Evolutionary conservation across 2,329 filamentous ascomycete species (phyloP).

Genomic region (Fusarium chaquense): DNA sequence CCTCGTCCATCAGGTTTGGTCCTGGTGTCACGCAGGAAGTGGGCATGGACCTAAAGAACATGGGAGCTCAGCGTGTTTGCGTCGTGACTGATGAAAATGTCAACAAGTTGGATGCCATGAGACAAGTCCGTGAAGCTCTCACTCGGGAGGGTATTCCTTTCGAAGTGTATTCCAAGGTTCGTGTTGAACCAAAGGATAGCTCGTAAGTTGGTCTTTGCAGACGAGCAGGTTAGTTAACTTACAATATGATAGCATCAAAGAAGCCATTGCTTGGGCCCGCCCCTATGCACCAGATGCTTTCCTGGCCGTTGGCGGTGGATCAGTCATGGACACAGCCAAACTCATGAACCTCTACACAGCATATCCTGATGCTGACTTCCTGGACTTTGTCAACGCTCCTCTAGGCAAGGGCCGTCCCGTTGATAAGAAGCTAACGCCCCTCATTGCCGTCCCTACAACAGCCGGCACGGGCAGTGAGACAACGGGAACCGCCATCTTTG

Average conservation of each 20-base stretch:
- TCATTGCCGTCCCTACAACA: constrained; percentile 87
- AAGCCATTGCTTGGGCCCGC: constrained; percentile 89
- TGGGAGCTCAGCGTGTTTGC: constrained; percentile 87
- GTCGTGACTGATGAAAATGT: constrained; percentile 93
- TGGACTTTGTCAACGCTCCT: constrained; percentile 98
- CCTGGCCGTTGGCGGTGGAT: constrained; percentile 88
- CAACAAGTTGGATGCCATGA: constrained; percentile 86
- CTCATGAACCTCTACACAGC: constrained; percentile 96
- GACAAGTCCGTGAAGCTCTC: constrained; percentile 85
- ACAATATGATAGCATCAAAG: constrained; percentile 72
- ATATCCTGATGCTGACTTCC: constrained; percentile 91
- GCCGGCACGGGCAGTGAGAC: constrained; percentile 92
- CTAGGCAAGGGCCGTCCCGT: constrained; percentile 87
- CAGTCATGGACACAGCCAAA: constrained; percentile 98
- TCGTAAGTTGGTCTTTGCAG: constrained; percentile 66
- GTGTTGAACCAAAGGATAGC: constrained; percentile 94
- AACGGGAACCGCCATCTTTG: constrained; percentile 97
- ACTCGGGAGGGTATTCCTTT: constrained; percentile 82
- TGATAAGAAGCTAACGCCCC: constrained; percentile 74
- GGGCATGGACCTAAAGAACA: constrained; percentile 96
- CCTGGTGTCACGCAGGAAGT: constrained; percentile 95
- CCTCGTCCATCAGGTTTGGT: constrained; percentile 93
- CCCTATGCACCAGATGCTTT: constrained; percentile 87
- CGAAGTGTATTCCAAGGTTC: constrained; percentile 82
- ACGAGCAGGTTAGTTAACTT: constrained; percentile 9